A percentile compares a stretch with the other conserved stretches of the same genome.
phyloP scores from a whole-genome alignment of 2,329 filamentous ascomycete species.

The Alternaria metachromatica region DNA sequence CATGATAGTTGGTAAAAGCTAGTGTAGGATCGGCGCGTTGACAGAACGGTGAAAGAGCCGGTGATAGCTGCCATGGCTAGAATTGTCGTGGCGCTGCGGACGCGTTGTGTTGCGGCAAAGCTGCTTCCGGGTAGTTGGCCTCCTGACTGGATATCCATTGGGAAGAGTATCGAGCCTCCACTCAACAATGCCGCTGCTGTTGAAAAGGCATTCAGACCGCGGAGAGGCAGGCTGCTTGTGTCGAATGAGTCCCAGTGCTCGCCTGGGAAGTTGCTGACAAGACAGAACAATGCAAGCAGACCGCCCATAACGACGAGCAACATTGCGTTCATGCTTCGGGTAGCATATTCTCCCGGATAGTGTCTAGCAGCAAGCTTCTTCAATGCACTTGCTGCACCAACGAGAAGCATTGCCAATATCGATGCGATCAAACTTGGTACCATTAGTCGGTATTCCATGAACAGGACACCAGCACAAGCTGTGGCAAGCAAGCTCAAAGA shows the following conservation, averaged over 20 bases:
- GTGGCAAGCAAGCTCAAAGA: constrained; percentile 19
- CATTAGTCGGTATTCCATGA: constrained; percentile 37
- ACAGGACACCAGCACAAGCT: constrained; percentile 26
- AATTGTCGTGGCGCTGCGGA: constrained; percentile 12
- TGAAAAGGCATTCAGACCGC: constrained; percentile 18
- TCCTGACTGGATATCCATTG: constrained; percentile 2
- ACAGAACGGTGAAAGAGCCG: constrained; percentile 21
- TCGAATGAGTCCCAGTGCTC: constrained; percentile 15
- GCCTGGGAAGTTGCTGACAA: neutral
- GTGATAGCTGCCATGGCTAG: constrained; percentile 18
- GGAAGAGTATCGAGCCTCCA: constrained; percentile 26
- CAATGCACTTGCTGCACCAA: constrained; percentile 25
- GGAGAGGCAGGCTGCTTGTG: constrained; percentile 10
- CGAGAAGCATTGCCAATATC: constrained; percentile 29
- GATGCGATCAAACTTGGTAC: constrained; percentile 28
- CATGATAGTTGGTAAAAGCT: constrained; percentile 21
- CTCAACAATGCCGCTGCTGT: constrained; percentile 21
- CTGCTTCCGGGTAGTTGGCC: neutral
- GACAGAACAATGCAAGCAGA: constrained; percentile 13
- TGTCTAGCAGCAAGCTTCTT: constrained; percentile 12
- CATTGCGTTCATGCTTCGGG: neutral
- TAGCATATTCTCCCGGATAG: constrained; percentile 7
- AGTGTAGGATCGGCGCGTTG: constrained; percentile 31
- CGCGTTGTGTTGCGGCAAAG: neutral
- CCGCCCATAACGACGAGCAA: constrained; percentile 6